Conservation (phyloP, 2,329 filamentous ascomycete species). For the Dendrostoma leiphaemia region DNA sequence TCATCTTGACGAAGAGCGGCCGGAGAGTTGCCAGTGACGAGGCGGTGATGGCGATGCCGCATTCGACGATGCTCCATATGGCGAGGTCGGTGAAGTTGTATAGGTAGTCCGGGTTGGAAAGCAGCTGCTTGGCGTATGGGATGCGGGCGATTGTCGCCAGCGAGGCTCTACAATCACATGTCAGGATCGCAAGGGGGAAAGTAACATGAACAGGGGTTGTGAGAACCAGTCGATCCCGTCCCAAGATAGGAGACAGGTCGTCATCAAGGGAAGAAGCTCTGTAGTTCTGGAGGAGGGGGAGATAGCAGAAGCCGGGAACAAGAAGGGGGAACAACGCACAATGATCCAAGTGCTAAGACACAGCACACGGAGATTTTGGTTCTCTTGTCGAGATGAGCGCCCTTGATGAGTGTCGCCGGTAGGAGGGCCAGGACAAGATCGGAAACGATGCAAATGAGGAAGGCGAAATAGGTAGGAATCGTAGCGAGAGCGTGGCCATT, state of each 20-base stretch:
- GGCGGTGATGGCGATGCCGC: constrained; percentile 37
- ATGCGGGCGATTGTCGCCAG: constrained; percentile 42
- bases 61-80: constrained; percentile 44
- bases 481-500: constrained; percentile 28
- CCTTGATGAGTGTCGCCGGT: constrained; percentile 35
- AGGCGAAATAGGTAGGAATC: constrained; percentile 33
- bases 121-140: constrained; percentile 37
- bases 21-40: constrained; percentile 36
- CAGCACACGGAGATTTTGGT: constrained; percentile 29
- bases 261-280: too few species aligned
- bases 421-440: constrained; percentile 37
- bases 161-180: constrained; percentile 30
- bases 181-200: not conserved
- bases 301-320: not conserved
- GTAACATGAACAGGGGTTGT: not conserved
- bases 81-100: constrained; percentile 40
- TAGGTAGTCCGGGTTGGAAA: constrained; percentile 34
- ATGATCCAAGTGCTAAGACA: constrained; percentile 32
- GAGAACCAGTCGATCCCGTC: not conserved
- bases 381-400: constrained; percentile 32
- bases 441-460: constrained; percentile 30
- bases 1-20: constrained; percentile 16
- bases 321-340: constrained; percentile 29
- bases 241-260: too few species aligned
- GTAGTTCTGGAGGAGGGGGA: too few species aligned